Conservation (phyloP, 2,329 filamentous ascomycete genomes). For the Pestalotiopsis sp. region DNA sequence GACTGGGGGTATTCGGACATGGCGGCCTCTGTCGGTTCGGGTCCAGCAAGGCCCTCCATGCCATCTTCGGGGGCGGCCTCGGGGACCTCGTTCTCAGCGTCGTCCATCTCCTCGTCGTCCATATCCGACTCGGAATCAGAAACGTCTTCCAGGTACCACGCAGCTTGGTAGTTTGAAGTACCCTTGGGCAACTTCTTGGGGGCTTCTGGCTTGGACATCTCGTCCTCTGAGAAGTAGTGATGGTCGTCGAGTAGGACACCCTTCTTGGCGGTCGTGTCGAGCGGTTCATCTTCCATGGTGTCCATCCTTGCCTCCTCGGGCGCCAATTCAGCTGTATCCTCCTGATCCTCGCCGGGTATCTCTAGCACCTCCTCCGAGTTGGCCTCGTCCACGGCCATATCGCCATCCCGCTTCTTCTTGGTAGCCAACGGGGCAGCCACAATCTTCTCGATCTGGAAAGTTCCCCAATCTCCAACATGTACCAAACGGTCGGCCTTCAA, state of each 20-base stretch:
- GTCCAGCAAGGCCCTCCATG: constrained; percentile 67
- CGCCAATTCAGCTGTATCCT: constrained; percentile 81
- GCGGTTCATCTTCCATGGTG: constrained; percentile 46
- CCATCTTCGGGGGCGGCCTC: constrained; percentile 78
- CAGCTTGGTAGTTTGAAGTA: constrained; percentile 91
- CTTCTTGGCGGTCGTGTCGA: constrained; percentile 62
- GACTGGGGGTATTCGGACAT: constrained; percentile 92
- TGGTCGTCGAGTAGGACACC: constrained; percentile 95
- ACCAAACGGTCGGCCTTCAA: constrained; percentile 89
- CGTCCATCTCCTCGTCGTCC: constrained; percentile 60
- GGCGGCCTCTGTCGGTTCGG: constrained; percentile 73
- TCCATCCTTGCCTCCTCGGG: constrained; percentile 83
- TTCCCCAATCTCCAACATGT: constrained; percentile 91
- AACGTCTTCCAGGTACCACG: constrained; percentile 82
- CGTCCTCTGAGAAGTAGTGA: constrained; percentile 95
- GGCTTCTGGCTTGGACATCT: constrained; percentile 59
- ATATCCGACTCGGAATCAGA: constrained; percentile 81
- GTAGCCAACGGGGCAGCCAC: constrained; percentile 70
- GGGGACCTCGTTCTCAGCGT: constrained; percentile 39
- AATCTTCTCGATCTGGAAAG: constrained; percentile 91
- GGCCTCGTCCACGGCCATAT: constrained; percentile 69
- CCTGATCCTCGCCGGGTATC: constrained; percentile 74
- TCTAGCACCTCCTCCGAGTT: constrained; percentile 64
- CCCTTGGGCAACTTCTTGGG: constrained; percentile 84
- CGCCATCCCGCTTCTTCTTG: constrained; percentile 64